These are phyloP conservation scores for Nicotiana tabacum DNA, from an alignment of 257 asterid genomes.

Conservation along the genomic window DNA sequence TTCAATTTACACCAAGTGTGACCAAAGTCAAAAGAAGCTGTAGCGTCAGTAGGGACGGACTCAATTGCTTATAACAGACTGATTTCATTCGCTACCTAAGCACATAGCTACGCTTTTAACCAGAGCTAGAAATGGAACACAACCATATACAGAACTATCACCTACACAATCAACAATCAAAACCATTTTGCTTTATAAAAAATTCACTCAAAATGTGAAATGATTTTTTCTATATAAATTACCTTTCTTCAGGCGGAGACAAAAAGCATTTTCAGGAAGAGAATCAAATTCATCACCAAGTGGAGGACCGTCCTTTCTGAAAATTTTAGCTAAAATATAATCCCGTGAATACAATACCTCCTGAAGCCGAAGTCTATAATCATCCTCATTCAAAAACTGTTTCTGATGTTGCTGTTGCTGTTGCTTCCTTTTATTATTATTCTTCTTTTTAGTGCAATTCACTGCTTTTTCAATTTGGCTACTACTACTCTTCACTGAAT, in stretches of 20 bases:
- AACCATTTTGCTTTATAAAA: neutral
- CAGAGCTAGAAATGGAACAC: neutral
- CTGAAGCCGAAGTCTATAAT: constrained; percentile 61
- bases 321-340: constrained; percentile 54
- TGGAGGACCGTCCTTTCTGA: constrained; percentile 85
- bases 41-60: neutral
- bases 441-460: constrained; percentile 17
- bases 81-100: neutral
- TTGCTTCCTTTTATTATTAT: constrained; percentile 29
- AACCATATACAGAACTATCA: neutral
- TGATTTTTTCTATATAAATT: neutral
- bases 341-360: constrained; percentile 65
- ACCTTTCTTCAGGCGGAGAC: constrained; percentile 19
- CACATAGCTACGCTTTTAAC: neutral
- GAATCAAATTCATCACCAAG: constrained; percentile 73
- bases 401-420: constrained; percentile 24
- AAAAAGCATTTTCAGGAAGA: constrained; percentile 58
- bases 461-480: constrained; percentile 19
- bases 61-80: neutral
- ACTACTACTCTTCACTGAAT: neutral
- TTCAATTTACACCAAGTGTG: neutral
- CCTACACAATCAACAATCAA: neutral
- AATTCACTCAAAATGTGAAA: neutral
- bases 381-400: constrained; percentile 49
- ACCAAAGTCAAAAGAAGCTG: neutral